A percentile compares a stretch with the other conserved stretches of the same genome.
Evolutionary conservation across 768 basidiomycete species (phyloP).

Genomic region (Termitomyces sp.): DNA sequence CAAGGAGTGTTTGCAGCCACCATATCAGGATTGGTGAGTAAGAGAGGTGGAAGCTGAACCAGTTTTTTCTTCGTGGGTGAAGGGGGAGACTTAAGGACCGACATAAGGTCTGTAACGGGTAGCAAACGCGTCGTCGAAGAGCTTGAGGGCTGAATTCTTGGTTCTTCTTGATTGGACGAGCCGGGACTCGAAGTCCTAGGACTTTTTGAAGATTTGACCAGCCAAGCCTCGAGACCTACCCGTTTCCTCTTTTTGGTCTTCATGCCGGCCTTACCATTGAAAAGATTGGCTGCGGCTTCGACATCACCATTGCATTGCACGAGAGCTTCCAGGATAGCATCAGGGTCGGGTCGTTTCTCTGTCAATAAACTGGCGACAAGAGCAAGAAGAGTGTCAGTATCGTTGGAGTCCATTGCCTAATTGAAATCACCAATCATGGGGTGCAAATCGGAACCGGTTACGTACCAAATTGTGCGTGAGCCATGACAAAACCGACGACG

Average conservation of each 20-base stretch:
- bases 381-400: conserved; percentile 69
- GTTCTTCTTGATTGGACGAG: neutral
- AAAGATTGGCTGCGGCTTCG: conserved; percentile 39
- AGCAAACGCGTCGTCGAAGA: conserved; percentile 19
- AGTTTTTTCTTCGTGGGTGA: conserved; percentile 31
- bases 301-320: conserved; percentile 54
- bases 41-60: conserved; percentile 53
- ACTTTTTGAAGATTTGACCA: conserved; percentile 23
- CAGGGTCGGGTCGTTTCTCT: conserved; percentile 27
- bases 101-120: conserved; percentile 45
- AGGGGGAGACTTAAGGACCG: conserved; percentile 47
- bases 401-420: conserved; percentile 23
- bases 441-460: no score
- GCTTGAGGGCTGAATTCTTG: neutral
- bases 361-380: conserved; percentile 59
- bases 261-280: conserved; percentile 23
- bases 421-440: no score
- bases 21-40: conserved; percentile 56
- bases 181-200: neutral
- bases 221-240: conserved; percentile 52
- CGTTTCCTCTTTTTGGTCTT: conserved; percentile 48
- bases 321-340: conserved; percentile 55
- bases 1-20: conserved; percentile 72
- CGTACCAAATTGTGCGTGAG: no score
- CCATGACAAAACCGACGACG: neutral